These are phyloP conservation scores for Stylonectria norvegica DNA, from an alignment of 2,329 filamentous ascomycete genomes.

Conservation along the genomic window DNA sequence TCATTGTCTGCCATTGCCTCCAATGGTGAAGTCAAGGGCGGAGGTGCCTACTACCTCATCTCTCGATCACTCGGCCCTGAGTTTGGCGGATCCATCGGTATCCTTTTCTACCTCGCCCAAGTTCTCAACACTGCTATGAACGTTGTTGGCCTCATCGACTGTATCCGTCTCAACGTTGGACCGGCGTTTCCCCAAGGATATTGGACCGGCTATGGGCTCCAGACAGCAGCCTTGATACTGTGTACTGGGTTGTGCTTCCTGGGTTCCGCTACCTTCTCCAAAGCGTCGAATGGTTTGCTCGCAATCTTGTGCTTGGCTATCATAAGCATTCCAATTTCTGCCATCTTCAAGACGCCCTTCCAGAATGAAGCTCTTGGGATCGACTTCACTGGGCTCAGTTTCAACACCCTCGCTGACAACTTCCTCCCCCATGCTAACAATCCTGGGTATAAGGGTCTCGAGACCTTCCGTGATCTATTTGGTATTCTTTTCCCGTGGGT, in stretches of 20 bases:
- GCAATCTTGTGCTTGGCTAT: constrained; percentile 69
- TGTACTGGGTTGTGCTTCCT: constrained; percentile 76
- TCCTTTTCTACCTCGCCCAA: constrained; percentile 88
- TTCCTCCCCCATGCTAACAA: constrained; percentile 66
- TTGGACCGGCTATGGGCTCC: constrained; percentile 74
- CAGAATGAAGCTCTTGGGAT: constrained; percentile 58
- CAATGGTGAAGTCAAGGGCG: constrained; percentile 83
- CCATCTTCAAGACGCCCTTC: constrained; percentile 66
- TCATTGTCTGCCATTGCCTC: constrained; percentile 86
- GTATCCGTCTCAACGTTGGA: constrained; percentile 72
- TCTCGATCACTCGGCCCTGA: constrained; percentile 82
- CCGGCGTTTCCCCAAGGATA: constrained; percentile 64
- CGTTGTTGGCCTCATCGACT: constrained; percentile 80
- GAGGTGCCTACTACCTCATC: constrained; percentile 85
- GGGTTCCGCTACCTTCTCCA: constrained; percentile 75
- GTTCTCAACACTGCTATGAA: constrained; percentile 86
- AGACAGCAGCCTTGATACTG: constrained; percentile 65
- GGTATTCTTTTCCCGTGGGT: constrained; percentile 73
- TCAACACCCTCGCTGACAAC: constrained; percentile 69
- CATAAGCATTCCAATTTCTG: constrained; percentile 79
- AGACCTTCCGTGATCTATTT: constrained; percentile 78
- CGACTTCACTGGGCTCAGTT: constrained; percentile 73
- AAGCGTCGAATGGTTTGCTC: constrained; percentile 74
- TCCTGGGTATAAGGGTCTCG: constrained; percentile 57
- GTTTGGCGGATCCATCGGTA: constrained; percentile 83